Conservation (phyloP, 2,329 filamentous ascomycete genomes). For the Botrytis tulipae region DNA sequence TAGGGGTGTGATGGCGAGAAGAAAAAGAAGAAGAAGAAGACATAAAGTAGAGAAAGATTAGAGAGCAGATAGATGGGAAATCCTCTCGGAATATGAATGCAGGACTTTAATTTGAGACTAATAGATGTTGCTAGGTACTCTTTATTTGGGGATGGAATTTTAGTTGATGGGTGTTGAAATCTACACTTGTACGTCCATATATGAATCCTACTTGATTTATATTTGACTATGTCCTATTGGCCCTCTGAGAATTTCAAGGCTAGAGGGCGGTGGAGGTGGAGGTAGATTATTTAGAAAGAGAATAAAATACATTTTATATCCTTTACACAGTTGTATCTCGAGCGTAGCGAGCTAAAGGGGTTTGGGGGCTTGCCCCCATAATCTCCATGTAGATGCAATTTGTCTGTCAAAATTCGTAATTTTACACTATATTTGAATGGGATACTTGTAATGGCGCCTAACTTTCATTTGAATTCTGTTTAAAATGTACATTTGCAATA, state of each 20-base stretch:
- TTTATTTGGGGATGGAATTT: neutral
- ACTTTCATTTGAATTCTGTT: neutral
- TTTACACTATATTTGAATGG: neutral
- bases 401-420: neutral
- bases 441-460: neutral
- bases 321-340: neutral
- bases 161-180: neutral
- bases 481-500: conserved; percentile 14
- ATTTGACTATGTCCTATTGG: too few relatives aligned
- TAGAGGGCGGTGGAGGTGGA: neutral
- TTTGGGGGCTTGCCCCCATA: neutral
- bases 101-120: neutral
- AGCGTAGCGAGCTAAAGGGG: neutral
- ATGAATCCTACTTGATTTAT: neutral
- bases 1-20: neutral
- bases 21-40: neutral
- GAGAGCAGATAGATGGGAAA: neutral
- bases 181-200: neutral
- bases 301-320: neutral
- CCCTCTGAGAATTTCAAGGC: neutral
- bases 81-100: too few relatives aligned
- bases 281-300: neutral
- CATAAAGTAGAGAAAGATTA: neutral
- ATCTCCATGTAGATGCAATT: neutral
- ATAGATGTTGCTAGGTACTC: neutral